Base-by-base conservation (phyloP, 768 basidiomycete genomes). In the Pulveroboletus ravenelii region DNA sequence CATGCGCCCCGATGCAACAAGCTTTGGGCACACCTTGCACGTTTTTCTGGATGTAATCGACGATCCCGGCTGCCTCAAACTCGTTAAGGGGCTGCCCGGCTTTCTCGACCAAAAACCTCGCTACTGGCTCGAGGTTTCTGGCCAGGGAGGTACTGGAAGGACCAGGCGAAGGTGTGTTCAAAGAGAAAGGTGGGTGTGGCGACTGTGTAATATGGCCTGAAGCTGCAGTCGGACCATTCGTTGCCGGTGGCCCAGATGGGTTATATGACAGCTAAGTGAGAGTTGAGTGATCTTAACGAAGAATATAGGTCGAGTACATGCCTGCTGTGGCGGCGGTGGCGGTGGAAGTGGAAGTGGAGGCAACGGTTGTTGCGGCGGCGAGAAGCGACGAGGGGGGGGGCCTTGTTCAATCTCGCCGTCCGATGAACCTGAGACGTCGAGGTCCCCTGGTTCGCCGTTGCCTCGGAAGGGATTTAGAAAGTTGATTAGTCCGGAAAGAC, bases 31-130 rank as follows among this genome's bases (percentile, higher is more conserved):
- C 54, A 81, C 79, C 70, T 59, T 76, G 72, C 45, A 75, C 72
- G 56, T 74, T 80, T 44, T 74, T 72, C 57, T 80, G 70, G 20
- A 85, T 72, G 41, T 83, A 70, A 27, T 79, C 71, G 17, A 81
- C 70, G n/a, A 84, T 64, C 6, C 78, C 79, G 34, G 76, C 77
- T 20, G 75, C 70, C 60, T 84, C 82, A 9, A 78, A 72, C 5
- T 72, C 66, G 46, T 76, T 78, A 15, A 84, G 72, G 20, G 74
- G 70, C 45, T 72, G 69, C 25, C 75, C 78, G 6, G 69, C 71
- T 51, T 75, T 76, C 55, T 76, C 71, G 17, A 69, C 66, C 46
- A 84, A 64, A 59, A 78, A 82, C 17, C 70, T 66, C 36, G 70
- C 72, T 47, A 81, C 76, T 13, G 72, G 70, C 41, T 78, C 73